A percentile compares a stretch with the other conserved stretches of the same genome.
phyloP scores from a whole-genome alignment of 1,284 basidiomycete species.

The Cryptococcus sp. region DNA sequence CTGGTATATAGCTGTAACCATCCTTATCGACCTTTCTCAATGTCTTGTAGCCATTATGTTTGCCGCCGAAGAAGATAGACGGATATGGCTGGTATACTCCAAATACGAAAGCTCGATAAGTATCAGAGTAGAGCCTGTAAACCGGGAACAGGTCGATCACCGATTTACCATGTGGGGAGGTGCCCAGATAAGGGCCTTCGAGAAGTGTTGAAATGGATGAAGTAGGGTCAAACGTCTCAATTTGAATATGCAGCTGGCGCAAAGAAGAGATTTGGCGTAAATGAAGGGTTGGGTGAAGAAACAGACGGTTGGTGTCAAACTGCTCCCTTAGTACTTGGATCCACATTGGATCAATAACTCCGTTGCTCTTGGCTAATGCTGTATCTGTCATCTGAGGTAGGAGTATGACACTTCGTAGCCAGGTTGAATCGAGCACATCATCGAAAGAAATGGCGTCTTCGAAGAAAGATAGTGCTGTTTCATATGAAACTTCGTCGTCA shows the following conservation, averaged over 20 bases:
- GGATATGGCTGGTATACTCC: slow-evolving; percentile 10
- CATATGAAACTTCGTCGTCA: neutral
- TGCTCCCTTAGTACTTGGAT: neutral
- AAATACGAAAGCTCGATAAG: slow-evolving; percentile 11
- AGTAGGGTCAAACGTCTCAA: neutral
- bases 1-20: slow-evolving; percentile 19
- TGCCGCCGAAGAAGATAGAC: neutral
- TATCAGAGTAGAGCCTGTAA: slow-evolving; percentile 13
- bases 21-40: slow-evolving; percentile 8
- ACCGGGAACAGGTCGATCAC: slow-evolving; percentile 11
- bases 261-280: neutral
- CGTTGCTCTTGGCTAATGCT: neutral
- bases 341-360: neutral
- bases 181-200: neutral
- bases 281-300: neutral
- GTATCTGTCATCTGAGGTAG: neutral
- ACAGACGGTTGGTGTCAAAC: neutral
- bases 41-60: slow-evolving; percentile 1
- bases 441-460: neutral
- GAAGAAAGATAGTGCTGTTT: neutral
- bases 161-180: no score
- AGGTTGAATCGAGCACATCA: neutral
- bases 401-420: slow-evolving; percentile 1
- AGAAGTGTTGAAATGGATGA: neutral
- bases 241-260: neutral